Conservation (phyloP, 1,284 basidiomycete genomes). For the Tylopilus sp. region DNA sequence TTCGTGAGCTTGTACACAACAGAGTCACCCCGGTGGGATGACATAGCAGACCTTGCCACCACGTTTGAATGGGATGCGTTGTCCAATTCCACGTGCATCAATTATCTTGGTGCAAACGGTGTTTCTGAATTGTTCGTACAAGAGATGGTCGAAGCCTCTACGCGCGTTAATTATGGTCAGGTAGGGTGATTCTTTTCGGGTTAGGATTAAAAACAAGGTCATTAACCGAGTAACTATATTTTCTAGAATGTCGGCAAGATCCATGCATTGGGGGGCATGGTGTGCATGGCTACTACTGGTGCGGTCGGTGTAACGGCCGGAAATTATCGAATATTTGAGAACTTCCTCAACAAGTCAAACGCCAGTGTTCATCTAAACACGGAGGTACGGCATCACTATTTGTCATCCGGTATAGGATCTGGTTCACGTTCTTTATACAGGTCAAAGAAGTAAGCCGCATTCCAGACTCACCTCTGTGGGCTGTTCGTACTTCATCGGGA, state of each 20-base stretch:
- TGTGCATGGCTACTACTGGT: constrained; percentile 70
- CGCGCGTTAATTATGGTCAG: constrained; percentile 88
- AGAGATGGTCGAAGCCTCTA: constrained; percentile 82
- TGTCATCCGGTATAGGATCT: background rate
- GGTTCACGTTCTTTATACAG: constrained; percentile 31
- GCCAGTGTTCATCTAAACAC: constrained; percentile 71
- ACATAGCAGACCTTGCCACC: constrained; percentile 53
- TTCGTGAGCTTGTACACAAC: constrained; percentile 61
- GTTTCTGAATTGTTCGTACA: constrained; percentile 59
- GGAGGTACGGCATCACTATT: constrained; percentile 41
- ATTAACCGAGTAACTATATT: background rate
- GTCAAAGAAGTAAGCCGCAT: constrained; percentile 48
- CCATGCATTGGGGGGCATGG: constrained; percentile 76
- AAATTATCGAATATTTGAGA: constrained; percentile 83
- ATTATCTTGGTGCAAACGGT: constrained; percentile 58
- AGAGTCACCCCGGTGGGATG: constrained; percentile 62
- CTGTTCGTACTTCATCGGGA: constrained; percentile 44
- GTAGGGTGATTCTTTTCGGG: constrained; percentile 37
- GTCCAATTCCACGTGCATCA: constrained; percentile 50
- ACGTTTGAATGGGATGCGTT: constrained; percentile 53
- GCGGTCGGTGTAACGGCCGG: constrained; percentile 74
- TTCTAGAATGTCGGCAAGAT: constrained; percentile 66
- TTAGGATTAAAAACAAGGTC: background rate
- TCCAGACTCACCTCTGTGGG: constrained; percentile 43
- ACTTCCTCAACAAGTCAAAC: constrained; percentile 68